Conservation (phyloP, 495 filamentous ascomycete species). For the Amphirosellinia nigrospora region DNA sequence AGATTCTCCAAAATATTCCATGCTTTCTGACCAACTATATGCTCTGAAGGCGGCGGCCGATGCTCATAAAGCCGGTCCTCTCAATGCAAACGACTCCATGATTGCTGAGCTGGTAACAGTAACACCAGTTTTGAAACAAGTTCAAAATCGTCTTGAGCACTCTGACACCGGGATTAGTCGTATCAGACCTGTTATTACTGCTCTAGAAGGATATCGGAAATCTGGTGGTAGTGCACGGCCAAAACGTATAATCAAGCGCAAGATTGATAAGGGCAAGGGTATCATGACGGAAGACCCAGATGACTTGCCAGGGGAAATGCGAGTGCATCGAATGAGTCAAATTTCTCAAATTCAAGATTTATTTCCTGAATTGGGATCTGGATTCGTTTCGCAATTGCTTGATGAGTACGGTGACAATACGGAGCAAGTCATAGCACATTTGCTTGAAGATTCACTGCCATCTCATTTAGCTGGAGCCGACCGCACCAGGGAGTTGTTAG, state of each 20-base stretch:
- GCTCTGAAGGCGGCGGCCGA: constrained; percentile 73
- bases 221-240: constrained; percentile 57
- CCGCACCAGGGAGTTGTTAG: constrained; percentile 59
- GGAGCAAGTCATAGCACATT: constrained; percentile 79
- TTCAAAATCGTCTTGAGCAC: constrained; percentile 52
- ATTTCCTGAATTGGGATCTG: constrained; percentile 86
- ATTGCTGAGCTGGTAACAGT: constrained; percentile 67
- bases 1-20: constrained; percentile 68
- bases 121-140: constrained; percentile 60
- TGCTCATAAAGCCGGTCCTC: constrained; percentile 55
- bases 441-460: constrained; percentile 84
- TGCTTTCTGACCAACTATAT: constrained; percentile 82
- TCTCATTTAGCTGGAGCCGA: constrained; percentile 61
- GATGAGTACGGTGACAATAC: constrained; percentile 78
- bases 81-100: constrained; percentile 60
- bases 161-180: constrained; percentile 49
- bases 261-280: constrained; percentile 74
- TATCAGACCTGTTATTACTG: constrained; percentile 62
- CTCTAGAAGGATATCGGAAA: constrained; percentile 62
- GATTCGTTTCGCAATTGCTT: constrained; percentile 78
- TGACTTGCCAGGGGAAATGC: constrained; percentile 60
- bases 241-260: constrained; percentile 53
- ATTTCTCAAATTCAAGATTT: constrained; percentile 89
- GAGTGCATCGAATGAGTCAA: constrained; percentile 81
- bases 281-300: constrained; percentile 53